Base-by-base conservation (phyloP, 768 basidiomycete species). In the Gelatoporia subvermispora region DNA sequence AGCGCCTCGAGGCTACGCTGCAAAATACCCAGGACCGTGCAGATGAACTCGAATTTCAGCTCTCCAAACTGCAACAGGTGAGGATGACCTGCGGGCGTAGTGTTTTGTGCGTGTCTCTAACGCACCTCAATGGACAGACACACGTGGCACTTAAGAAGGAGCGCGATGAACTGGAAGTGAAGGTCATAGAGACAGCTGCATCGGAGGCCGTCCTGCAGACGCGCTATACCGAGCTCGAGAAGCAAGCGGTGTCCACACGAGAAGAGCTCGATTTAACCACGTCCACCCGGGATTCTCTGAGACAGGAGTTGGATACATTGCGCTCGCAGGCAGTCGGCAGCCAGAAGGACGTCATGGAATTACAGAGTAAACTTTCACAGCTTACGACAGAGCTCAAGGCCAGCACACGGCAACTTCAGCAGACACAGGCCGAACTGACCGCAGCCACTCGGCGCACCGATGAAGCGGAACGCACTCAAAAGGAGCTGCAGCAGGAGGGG, bases 11-110 rank as follows among this genome's bases (percentile, higher is more conserved):
- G 61, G 68, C 69, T 39, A 84, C 84, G 8, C 68, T 93, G 41
- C 84, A 83, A 60, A 82, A 89, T 58, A 84, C 84, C 21, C 87
- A 89, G 58, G 81, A 92, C 58, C 84, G 84, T 47, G 85, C 85
- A 4, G 88, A 88, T 50, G 88, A 90, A 60, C 75, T 92, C 8
- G 89, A 91, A 57, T 86, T 89, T 58, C 87, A 87, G 59, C 69
- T 93, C 17, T 81, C 84, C 11, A 88, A 85, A 60, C 68, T 85
- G 35, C 87, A 82, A 59, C 89, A 91, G 79, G 89, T 82, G 53
- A 42, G 70, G 51, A 31, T 15, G 16, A 22, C 37, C 40, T 35
- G 28, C 24, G 16, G 21, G 36, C 24, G 34, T 11, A n/a, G 20
- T 31, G 35, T 52, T 21, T 21, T 22, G 21, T 24, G n/a, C 43